These are phyloP conservation scores for Paramecium pentaurelia DNA, from an alignment of 73 alveolate species.

Conservation along the genomic window DNA sequence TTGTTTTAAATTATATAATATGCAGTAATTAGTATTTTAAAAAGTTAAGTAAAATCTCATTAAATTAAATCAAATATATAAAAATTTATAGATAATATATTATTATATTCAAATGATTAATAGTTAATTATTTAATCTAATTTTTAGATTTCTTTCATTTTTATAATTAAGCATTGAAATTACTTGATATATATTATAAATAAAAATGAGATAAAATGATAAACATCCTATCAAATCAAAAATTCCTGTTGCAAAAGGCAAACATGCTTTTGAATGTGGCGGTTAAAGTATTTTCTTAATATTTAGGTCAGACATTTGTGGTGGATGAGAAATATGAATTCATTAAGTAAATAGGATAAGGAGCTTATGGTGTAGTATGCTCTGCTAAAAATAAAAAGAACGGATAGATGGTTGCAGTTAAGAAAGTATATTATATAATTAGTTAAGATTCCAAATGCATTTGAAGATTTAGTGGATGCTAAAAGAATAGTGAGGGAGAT, in stretches of 20 bases:
- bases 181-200: neutral
- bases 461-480: slow-evolving; percentile 86
- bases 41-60: too few relatives aligned
- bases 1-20: too few relatives aligned
- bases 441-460: slow-evolving; percentile 75
- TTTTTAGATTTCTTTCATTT: neutral
- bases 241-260: slow-evolving; percentile 47
- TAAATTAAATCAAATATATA: too few relatives aligned
- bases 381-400: slow-evolving; percentile 82
- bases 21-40: too few relatives aligned
- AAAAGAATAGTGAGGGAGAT: slow-evolving; percentile 86
- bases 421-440: slow-evolving; percentile 66
- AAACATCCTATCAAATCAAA: neutral
- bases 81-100: too few relatives aligned
- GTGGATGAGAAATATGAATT: slow-evolving; percentile 82
- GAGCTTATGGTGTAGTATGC: slow-evolving; percentile 94
- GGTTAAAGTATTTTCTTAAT: neutral
- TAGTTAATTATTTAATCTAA: too few relatives aligned
- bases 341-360: slow-evolving; percentile 82
- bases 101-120: too few relatives aligned
- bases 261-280: slow-evolving; percentile 64
- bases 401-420: slow-evolving; percentile 91
- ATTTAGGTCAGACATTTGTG: slow-evolving; percentile 62
- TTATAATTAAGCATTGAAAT: neutral
- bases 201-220: neutral